These are phyloP conservation scores for Protostelium mycophagum DNA, from an alignment of 78 protist species.

Conservation along the genomic window DNA sequence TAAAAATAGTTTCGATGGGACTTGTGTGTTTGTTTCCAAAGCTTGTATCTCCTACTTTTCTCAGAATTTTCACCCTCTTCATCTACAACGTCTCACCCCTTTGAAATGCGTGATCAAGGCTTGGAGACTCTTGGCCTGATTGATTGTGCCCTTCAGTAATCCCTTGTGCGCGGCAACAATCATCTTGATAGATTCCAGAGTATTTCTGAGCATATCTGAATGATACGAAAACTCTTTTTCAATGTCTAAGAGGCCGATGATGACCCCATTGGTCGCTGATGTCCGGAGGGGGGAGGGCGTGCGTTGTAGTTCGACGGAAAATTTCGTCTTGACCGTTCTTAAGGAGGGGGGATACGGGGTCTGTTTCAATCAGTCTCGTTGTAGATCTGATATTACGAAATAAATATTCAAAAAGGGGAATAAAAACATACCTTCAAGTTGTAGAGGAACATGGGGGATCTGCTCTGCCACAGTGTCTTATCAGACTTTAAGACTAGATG, in stretches of 20 bases:
- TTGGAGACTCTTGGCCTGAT: background rate
- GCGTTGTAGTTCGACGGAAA: background rate
- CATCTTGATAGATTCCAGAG: background rate
- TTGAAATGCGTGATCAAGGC: background rate
- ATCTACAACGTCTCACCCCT: background rate
- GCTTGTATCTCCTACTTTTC: background rate
- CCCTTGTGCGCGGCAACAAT: background rate
- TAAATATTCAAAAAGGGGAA: background rate
- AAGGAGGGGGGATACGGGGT: background rate
- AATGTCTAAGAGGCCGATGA: background rate
- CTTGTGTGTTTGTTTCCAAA: background rate
- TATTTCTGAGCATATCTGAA: background rate
- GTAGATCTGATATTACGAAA: background rate
- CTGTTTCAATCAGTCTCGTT: background rate
- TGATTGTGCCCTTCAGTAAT: background rate
- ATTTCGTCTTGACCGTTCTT: too few relatives aligned
- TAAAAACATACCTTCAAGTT: background rate
- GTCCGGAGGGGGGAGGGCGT: background rate
- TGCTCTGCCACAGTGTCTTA: background rate
- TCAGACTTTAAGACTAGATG: background rate
- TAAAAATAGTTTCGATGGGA: background rate
- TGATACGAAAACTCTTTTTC: background rate
- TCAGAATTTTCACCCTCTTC: too few relatives aligned
- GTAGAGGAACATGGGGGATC: background rate
- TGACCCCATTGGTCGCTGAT: background rate